These are phyloP conservation scores for Noccaea caerulescens DNA, from an alignment of 345 rosid genomes.

Conservation along the genomic window DNA sequence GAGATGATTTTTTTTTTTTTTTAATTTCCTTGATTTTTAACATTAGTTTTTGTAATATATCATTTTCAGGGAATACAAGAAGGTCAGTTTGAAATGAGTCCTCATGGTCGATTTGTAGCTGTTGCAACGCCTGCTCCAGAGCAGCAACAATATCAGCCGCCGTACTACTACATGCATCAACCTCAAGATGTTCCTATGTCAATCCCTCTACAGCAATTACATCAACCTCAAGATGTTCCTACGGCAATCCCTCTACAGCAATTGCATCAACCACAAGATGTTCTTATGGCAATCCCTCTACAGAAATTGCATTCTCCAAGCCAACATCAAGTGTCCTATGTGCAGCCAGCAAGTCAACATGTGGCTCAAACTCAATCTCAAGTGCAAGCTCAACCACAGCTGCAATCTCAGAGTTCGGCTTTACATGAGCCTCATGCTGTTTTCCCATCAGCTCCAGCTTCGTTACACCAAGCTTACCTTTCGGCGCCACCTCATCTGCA, in stretches of 20 bases:
- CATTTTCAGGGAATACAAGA: neutral
- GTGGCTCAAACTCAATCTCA: constrained; percentile 15
- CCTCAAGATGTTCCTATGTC: neutral
- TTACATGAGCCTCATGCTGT: neutral
- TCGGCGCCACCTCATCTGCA: constrained; percentile 1
- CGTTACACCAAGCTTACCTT: neutral
- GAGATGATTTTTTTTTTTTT: too few relatives aligned
- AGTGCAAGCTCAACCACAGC: constrained; percentile 13
- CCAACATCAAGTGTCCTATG: neutral
- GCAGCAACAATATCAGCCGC: constrained; percentile 4
- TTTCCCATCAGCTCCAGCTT: neutral
- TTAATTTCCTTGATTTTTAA: neutral
- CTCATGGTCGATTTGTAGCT: neutral
- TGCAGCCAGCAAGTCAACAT: neutral
- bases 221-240: neutral
- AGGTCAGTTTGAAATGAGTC: neutral
- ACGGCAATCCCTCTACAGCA: neutral
- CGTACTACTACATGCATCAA: neutral
- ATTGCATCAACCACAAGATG: neutral
- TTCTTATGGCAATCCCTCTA: neutral
- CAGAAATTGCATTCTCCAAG: neutral
- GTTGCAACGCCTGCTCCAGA: neutral
- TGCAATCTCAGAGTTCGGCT: neutral
- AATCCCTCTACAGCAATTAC: neutral
- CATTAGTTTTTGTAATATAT: neutral